phyloP scores from a whole-genome alignment of 257 asterid genomes.

The Coffea canephora region DNA sequence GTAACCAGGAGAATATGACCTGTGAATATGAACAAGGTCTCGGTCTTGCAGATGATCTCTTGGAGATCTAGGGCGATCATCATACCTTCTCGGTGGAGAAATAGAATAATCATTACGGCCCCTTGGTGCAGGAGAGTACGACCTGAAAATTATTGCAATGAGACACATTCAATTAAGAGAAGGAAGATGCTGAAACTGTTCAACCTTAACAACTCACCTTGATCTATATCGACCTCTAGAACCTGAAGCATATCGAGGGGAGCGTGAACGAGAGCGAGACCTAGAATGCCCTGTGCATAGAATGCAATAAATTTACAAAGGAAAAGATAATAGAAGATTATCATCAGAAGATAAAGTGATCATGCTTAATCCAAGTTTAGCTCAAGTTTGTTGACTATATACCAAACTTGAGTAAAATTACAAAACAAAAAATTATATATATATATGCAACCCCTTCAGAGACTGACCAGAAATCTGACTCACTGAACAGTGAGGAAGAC shows the following conservation, averaged over 20 bases:
- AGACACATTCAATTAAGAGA: neutral
- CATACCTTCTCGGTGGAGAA: constrained; percentile 33
- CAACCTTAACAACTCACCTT: constrained; percentile 19
- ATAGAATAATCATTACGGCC: constrained; percentile 23
- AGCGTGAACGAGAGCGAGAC: constrained; percentile 32
- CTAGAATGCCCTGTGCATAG: constrained; percentile 27
- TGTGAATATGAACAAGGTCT: constrained; percentile 6
- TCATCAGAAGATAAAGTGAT: neutral
- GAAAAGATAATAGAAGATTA: neutral
- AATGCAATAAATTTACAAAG: neutral
- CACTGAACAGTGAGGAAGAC: neutral
- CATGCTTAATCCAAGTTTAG: neutral
- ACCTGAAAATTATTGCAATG: constrained; percentile 18
- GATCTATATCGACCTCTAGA: constrained; percentile 31
- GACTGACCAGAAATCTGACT: neutral
- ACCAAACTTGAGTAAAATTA: neutral
- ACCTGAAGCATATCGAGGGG: constrained; percentile 34
- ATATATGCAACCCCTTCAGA: neutral
- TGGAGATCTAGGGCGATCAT: constrained; percentile 27
- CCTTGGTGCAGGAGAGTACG: constrained; percentile 32
- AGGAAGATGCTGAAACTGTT: neutral
- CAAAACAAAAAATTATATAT: neutral
- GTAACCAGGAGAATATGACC: constrained; percentile 29
- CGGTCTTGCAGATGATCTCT: constrained; percentile 20
- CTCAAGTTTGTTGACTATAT: neutral